These are phyloP conservation scores for Dioscorea dumetorum DNA, from an alignment of 106 monocot species.

Conservation along the genomic window DNA sequence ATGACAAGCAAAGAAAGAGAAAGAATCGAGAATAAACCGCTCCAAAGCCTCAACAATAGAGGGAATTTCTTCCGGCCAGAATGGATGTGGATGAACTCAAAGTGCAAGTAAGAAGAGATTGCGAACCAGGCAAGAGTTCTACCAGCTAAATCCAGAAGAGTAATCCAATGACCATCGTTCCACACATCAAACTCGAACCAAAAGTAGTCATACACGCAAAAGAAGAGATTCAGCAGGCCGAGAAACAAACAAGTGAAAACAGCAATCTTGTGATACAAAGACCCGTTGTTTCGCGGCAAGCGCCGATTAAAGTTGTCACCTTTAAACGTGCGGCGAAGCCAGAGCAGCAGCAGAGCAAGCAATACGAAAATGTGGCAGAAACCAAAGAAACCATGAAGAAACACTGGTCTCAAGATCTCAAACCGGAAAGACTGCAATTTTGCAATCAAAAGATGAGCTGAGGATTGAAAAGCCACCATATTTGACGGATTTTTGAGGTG, in stretches of 20 bases:
- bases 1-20: conserved; percentile 30
- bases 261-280: conserved; percentile 26
- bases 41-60: conserved; percentile 54
- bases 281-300: conserved; percentile 7
- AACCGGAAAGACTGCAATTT: neutral
- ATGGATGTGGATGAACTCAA: conserved; percentile 15
- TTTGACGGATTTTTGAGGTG: neutral
- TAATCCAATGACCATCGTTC: conserved; percentile 16
- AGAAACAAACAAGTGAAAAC: conserved; percentile 26
- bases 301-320: conserved; percentile 12
- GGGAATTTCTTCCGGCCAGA: conserved; percentile 42
- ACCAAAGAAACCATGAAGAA: conserved; percentile 41
- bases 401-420: conserved; percentile 18
- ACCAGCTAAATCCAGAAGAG: conserved; percentile 33
- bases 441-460: neutral
- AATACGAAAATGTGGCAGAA: conserved; percentile 45
- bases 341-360: conserved; percentile 28
- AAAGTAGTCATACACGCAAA: conserved; percentile 30
- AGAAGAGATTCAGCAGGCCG: conserved; percentile 25
- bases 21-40: conserved; percentile 48
- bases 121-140: conserved; percentile 46
- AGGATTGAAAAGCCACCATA: neutral
- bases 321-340: conserved; percentile 15
- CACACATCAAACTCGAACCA: conserved; percentile 13
- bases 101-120: conserved; percentile 25